Evolutionary conservation across 352 stramenopile genomes (phyloP).

Genomic region (Phytophthora hibernalis): DNA sequence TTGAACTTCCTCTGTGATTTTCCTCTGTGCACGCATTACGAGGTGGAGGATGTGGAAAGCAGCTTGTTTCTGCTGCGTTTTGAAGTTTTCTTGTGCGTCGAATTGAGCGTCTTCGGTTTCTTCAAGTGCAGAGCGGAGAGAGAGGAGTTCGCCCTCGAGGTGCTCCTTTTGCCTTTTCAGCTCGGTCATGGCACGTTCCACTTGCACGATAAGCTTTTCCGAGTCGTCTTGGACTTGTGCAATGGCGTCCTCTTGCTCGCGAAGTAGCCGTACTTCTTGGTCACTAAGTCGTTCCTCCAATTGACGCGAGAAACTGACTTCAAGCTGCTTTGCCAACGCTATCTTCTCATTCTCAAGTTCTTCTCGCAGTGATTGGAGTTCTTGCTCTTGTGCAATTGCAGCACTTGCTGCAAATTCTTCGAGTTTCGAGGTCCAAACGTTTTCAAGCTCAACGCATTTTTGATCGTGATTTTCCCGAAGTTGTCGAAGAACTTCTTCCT

Average conservation of each 20-base stretch:
- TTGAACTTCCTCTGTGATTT: conserved; percentile 34
- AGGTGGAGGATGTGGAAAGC: conserved; percentile 59
- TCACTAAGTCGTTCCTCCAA: conserved; percentile 49
- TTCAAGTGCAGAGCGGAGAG: conserved; percentile 63
- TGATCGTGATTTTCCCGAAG: conserved; percentile 24
- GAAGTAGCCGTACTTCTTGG: conserved; percentile 51
- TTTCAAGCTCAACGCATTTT: conserved; percentile 27
- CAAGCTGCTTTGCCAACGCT: conserved; percentile 32
- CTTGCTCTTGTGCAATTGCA: conserved; percentile 7
- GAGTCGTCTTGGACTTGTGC: conserved; percentile 82
- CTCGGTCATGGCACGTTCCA: conserved; percentile 73
- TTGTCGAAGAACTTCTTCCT: conserved; percentile 20
- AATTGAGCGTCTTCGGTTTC: conserved; percentile 81
- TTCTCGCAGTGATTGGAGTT: conserved; percentile 27
- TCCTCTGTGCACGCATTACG: conserved; percentile 51
- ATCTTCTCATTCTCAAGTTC: conserved; percentile 28
- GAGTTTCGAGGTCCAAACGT: conserved; percentile 36
- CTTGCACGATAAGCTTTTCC: conserved; percentile 79
- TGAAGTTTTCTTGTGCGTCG: conserved; percentile 64
- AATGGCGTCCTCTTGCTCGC: conserved; percentile 79
- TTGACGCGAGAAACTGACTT: conserved; percentile 39
- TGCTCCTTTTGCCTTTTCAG: conserved; percentile 80
- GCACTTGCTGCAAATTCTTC: conserved; percentile 2
- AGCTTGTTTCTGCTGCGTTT: conserved; percentile 62
- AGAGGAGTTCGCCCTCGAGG: conserved; percentile 60